Conservation (phyloP, 2,329 filamentous ascomycete genomes). For the Aquanectria penicillioides region DNA sequence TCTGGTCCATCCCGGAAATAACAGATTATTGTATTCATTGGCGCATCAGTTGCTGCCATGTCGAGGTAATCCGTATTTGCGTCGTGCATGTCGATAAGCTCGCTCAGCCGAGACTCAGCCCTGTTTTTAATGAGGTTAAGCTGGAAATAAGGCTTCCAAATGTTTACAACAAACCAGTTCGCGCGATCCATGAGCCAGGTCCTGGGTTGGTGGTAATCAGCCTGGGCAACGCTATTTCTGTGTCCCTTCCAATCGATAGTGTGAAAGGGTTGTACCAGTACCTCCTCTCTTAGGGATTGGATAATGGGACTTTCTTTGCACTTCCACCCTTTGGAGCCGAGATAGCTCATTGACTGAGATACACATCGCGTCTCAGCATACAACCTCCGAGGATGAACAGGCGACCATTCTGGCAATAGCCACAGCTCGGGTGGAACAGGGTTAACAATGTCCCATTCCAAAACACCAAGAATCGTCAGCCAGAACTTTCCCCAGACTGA, state of each 20-base stretch:
- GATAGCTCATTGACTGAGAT: slow-evolving; percentile 58
- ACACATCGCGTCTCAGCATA: slow-evolving; percentile 87
- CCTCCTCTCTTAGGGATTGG: slow-evolving; percentile 76
- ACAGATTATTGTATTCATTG: slow-evolving; percentile 87
- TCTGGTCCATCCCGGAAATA: slow-evolving; percentile 86
- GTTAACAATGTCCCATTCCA: slow-evolving; percentile 91
- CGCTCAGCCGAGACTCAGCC: slow-evolving; percentile 82
- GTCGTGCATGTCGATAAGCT: slow-evolving; percentile 89
- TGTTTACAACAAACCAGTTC: slow-evolving; percentile 80
- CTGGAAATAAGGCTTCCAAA: slow-evolving; percentile 83
- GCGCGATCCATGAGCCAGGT: slow-evolving; percentile 79
- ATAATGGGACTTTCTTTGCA: slow-evolving; percentile 75
- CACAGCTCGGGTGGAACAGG: slow-evolving; percentile 93
- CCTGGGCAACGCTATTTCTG: slow-evolving; percentile 80
- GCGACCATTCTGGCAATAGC: slow-evolving; percentile 89
- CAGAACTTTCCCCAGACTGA: slow-evolving; percentile 99
- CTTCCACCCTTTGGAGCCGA: slow-evolving; percentile 85
- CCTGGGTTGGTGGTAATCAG: slow-evolving; percentile 93
- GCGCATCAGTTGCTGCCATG: slow-evolving; percentile 86
- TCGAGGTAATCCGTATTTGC: slow-evolving; percentile 87
- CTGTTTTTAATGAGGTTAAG: slow-evolving; percentile 69
- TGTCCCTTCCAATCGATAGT: slow-evolving; percentile 79
- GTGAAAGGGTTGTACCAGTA: slow-evolving; percentile 82
- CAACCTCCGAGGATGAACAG: slow-evolving; percentile 90
- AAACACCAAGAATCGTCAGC: slow-evolving; percentile 84